These are phyloP conservation scores for Brasenia schreberi DNA, from an alignment of 164 flowering plant genomes.

Conservation along the genomic window DNA sequence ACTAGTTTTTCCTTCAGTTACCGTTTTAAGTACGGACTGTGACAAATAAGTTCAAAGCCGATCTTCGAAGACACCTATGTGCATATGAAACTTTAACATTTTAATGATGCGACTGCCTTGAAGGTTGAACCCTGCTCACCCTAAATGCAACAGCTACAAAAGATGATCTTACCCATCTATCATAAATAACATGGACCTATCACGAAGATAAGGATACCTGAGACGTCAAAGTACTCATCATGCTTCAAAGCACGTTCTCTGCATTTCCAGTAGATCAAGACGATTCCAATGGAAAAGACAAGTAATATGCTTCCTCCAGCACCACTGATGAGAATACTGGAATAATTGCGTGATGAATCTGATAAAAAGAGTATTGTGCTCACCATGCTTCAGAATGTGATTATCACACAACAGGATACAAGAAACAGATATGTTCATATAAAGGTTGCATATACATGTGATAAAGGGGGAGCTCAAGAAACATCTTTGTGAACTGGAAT, in stretches of 20 bases:
- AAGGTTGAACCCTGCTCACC: too few species aligned
- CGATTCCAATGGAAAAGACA: conserved; percentile 33
- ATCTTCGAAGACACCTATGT: too few species aligned
- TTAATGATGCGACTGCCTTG: too few species aligned
- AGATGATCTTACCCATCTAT: too few species aligned
- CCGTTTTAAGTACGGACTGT: too few species aligned
- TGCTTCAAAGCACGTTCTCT: conserved; percentile 19
- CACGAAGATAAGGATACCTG: conserved; percentile 27
- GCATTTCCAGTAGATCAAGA: conserved; percentile 24
- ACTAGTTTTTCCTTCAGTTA: too few species aligned
- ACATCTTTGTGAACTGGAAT: conserved; percentile 27
- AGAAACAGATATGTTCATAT: neutral
- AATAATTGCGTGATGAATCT: neutral
- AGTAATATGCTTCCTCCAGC: conserved; percentile 36
- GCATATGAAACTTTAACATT: too few species aligned
- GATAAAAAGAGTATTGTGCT: neutral
- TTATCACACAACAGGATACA: neutral
- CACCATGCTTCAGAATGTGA: neutral
- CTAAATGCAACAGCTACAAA: too few species aligned
- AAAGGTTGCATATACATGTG: neutral
- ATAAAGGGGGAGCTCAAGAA: neutral
- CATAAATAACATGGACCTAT: too few species aligned
- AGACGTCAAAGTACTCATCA: conserved; percentile 66
- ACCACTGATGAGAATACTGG: conserved; percentile 15
- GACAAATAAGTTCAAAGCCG: too few species aligned